phyloP scores from a whole-genome alignment of 2,329 filamentous ascomycete genomes.

The Passalora sequoiae region DNA sequence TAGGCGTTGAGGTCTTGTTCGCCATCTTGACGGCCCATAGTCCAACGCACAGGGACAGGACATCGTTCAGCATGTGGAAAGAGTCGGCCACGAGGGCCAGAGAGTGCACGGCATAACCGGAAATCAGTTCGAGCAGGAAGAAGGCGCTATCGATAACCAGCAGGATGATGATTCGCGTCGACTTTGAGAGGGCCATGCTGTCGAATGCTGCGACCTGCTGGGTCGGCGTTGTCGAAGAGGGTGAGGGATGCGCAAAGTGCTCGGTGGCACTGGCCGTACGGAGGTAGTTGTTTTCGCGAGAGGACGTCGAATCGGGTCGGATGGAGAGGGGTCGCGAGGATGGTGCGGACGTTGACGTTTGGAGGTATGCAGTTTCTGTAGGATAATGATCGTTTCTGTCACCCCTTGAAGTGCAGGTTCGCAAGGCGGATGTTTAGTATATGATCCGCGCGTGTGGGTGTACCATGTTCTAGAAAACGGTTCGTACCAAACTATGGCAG shows the following conservation, averaged over 20 bases:
- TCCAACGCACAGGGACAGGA: slow-evolving; percentile 86
- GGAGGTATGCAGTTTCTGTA: too few species aligned
- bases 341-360: too few species aligned
- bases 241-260: background rate
- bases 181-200: slow-evolving; percentile 82
- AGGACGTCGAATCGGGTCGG: too few species aligned
- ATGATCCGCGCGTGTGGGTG: too few species aligned
- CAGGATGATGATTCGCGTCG: slow-evolving; percentile 85
- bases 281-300: too few species aligned
- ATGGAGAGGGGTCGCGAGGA: too few species aligned
- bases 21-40: slow-evolving; percentile 92
- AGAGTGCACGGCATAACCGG: slow-evolving; percentile 82
- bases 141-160: slow-evolving; percentile 84
- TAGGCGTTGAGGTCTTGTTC: slow-evolving; percentile 61
- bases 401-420: too few species aligned
- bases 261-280: too few species aligned
- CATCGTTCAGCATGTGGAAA: slow-evolving; percentile 99
- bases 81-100: slow-evolving; percentile 92
- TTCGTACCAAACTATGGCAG: too few species aligned
- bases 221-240: slow-evolving; percentile 1
- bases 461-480: too few species aligned
- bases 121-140: slow-evolving; percentile 81
- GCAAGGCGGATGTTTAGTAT: too few species aligned
- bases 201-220: slow-evolving; percentile 14
- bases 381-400: too few species aligned